Base-by-base conservation (phyloP, 768 basidiomycete species). In the Amanita inopinata region DNA sequence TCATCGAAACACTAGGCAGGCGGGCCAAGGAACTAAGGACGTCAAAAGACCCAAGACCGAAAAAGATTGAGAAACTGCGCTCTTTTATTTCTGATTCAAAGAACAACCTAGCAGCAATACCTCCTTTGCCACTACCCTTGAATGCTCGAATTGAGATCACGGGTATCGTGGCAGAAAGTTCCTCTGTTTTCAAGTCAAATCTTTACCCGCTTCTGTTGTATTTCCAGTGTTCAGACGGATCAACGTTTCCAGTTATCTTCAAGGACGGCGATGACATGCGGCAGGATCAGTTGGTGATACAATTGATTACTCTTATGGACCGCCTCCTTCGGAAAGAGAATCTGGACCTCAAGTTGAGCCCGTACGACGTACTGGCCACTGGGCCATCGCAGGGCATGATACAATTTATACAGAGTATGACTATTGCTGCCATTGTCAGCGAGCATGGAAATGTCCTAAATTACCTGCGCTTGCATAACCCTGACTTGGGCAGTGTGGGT, bases 221-320 rank as follows among this genome's bases (percentile, higher is more conserved):
- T 60, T 94, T 98, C 61, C 82, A 88, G 52, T 85, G 86, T 51
- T 68, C 78, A 7, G 84, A 89, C 44, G 82, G 86, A 7, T 73
- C 78, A 11, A 87, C 92, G 56, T 98, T 85, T 60, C 87, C 93
- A 0, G 76, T 97, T 39, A 98, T 99, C 47, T 97, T 98, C 73
- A 99, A 98, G 62, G 93, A 97, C 51, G 96, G 96, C 10, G 96
- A 98, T 56, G 96, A 99, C 56, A 83, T 98, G 73, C 81, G 96
- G 15, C 96, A 99, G 60, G 96, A 99, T 57, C 96, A 99, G 59
- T 77, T 99, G 27, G 93, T 98, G 19, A 84, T 98, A 38, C 96
- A 99, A 60, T 71, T 98, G n/a, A 93, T 99, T 61, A 96, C 92
- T 11, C 76, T 99, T 19, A 99, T 99, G 96, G 92, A 99, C 57